These are phyloP conservation scores for Lizonia empirigonia DNA, from an alignment of 2,329 filamentous ascomycete species.

Conservation along the genomic window DNA sequence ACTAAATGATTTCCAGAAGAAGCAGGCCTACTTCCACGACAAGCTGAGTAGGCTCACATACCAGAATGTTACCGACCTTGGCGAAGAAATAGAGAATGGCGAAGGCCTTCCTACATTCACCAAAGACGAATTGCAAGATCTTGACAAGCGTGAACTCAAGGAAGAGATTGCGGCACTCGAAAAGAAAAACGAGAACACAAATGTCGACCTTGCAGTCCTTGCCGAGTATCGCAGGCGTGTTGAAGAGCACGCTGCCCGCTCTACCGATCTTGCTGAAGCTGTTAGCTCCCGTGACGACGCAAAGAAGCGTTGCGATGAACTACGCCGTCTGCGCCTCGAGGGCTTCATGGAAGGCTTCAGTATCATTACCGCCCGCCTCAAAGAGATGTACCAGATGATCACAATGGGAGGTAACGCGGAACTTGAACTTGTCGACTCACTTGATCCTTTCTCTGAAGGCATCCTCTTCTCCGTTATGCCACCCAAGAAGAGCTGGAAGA, in stretches of 20 bases:
- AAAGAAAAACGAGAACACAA: constrained; percentile 81
- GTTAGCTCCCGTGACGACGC: constrained; percentile 79
- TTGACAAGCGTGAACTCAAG: constrained; percentile 67
- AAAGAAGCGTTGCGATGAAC: constrained; percentile 90
- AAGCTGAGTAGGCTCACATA: constrained; percentile 83
- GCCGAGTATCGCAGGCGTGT: constrained; percentile 86
- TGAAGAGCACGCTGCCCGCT: constrained; percentile 79
- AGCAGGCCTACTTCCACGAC: constrained; percentile 83
- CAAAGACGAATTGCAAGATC: constrained; percentile 68
- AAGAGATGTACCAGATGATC: constrained; percentile 99
- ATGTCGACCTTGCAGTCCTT: constrained; percentile 86
- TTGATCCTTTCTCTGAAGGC: constrained; percentile 96
- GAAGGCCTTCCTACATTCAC: constrained; percentile 74
- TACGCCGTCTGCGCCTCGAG: constrained; percentile 86
- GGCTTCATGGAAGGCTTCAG: constrained; percentile 99
- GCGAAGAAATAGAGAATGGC: constrained; percentile 60
- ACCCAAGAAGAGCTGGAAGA: constrained; percentile 99
- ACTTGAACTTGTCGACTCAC: constrained; percentile 91
- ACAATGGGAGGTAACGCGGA: constrained; percentile 99
- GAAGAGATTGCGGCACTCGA: constrained; percentile 69
- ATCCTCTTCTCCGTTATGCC: constrained; percentile 99
- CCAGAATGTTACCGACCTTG: constrained; percentile 71
- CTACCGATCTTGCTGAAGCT: constrained; percentile 81
- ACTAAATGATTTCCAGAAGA: constrained; percentile 82
- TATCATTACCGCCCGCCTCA: constrained; percentile 88